Base-by-base conservation (phyloP, 805 yeast species). In the Metschnikowia continentalis region DNA sequence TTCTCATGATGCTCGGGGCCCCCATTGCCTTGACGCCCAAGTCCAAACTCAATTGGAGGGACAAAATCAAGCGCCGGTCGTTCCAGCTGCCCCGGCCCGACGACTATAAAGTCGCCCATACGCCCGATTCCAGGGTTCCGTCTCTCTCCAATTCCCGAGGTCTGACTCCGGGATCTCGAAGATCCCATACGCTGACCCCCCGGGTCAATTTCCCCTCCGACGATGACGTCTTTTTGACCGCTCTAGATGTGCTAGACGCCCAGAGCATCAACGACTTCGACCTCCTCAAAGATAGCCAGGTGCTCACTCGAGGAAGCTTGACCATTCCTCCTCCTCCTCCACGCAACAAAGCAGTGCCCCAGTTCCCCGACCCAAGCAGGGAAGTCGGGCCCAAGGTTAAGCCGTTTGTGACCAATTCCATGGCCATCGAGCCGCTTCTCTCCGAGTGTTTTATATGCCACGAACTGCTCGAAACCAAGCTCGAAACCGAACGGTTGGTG, bases 381-480 rank as follows among this genome's bases (percentile, higher is more conserved):
- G 17, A 13, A 13, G 17, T n/a, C 22, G 56, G 56, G 13, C 56
- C 56, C 4, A 50, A 36, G 19, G 41, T 54, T 32, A 45, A 48
- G 30, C 56, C 56, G 3, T 54, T 48, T 32, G 47, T 46, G 22
- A 46, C 55, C 11, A 42, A 49, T 4, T 32, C 33, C 26, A n/a
- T 23, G 32, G 32, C 8, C 13, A 14, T 44, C 14, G 33, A 44
- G 35, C 40, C 47, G 2, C 22, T 46, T 6, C 44, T 39, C 35
- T 38, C 49, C 36, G 38, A 35, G 22, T 82, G 82, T 53, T 74
- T 75, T 48, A 69, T 83, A 14, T 84, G 90, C 60, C 75, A 75
- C 6, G 82, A 83, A 46, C 69, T 74, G 2, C 62, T 82, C 4
- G 70, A 72, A 15, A 71, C 75, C 30, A 77, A 76, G 44, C 66